phyloP scores from a whole-genome alignment of 345 rosid species.

The Carallia pectinifolia region DNA sequence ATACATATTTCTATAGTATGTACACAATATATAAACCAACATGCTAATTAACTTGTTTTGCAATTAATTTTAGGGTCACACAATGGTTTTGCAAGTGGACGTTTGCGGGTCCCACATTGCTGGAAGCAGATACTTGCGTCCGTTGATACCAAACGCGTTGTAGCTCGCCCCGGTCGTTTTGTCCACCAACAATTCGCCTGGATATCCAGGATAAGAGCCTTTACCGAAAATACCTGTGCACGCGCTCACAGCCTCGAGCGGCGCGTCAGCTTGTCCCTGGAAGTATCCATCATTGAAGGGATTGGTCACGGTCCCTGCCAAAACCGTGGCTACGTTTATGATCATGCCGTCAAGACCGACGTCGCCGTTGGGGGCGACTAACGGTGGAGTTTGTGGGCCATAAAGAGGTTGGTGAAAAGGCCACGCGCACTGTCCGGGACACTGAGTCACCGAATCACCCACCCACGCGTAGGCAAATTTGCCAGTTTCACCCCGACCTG shows the following conservation, averaged over 20 bases:
- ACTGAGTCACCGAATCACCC: constrained; percentile 25
- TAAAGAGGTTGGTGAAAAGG: constrained; percentile 32
- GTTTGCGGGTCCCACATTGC: constrained; percentile 35
- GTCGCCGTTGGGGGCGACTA: constrained; percentile 27
- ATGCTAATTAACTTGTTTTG: neutral
- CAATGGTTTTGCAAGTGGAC: constrained; percentile 19
- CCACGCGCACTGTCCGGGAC: constrained; percentile 36
- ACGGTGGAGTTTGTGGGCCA: constrained; percentile 28
- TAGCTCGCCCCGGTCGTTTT: constrained; percentile 29
- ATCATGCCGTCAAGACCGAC: constrained; percentile 30
- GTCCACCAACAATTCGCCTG: constrained; percentile 25
- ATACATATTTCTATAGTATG: no score
- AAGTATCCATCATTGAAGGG: constrained; percentile 28
- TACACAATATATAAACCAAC: no score
- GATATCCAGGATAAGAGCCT: constrained; percentile 31
- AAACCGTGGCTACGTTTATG: constrained; percentile 25
- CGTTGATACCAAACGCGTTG: constrained; percentile 20
- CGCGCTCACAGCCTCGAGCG: constrained; percentile 30
- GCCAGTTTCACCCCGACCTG: neutral
- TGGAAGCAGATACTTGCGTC: constrained; percentile 26
- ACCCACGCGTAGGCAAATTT: constrained; percentile 24
- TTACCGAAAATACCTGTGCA: constrained; percentile 26
- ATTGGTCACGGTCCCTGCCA: constrained; percentile 32
- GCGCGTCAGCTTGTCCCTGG: constrained; percentile 20
- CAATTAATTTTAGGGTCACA: neutral